Evolutionary conservation across 2,329 filamentous ascomycete genomes (phyloP).

Genomic region (Orbilia blumenaviensis): DNA sequence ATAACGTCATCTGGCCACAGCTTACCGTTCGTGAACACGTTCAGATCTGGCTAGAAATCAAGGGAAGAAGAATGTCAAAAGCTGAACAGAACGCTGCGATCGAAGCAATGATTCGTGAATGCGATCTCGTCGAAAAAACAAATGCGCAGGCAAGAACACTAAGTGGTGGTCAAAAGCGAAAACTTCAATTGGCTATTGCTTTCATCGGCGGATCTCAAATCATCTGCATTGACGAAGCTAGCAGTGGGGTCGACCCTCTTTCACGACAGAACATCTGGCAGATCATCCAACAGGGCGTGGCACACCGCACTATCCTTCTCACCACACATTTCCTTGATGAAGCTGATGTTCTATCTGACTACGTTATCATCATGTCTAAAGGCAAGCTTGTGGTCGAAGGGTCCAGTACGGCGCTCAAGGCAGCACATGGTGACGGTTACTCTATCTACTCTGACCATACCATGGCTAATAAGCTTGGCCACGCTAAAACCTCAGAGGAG

Average conservation of each 20-base stretch:
- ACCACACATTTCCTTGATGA: conserved; percentile 96
- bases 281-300: conserved; percentile 84
- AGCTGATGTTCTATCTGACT: conserved; percentile 86
- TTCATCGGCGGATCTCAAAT: conserved; percentile 86
- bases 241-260: conserved; percentile 85
- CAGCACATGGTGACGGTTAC: conserved; percentile 83
- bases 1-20: conserved; percentile 89
- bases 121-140: conserved; percentile 80
- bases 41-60: conserved; percentile 81
- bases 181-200: conserved; percentile 93
- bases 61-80: conserved; percentile 65
- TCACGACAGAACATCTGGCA: conserved; percentile 93
- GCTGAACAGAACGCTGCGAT: conserved; percentile 70
- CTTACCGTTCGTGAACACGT: conserved; percentile 88
- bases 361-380: conserved; percentile 86
- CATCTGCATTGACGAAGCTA: conserved; percentile 92
- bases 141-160: conserved; percentile 77
- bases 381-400: conserved; percentile 82
- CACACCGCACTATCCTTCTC: conserved; percentile 80
- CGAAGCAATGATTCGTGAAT: conserved; percentile 71
- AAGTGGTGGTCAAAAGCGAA: conserved; percentile 90
- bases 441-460: conserved; percentile 76
- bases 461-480: conserved; percentile 64
- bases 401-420: conserved; percentile 85
- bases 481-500: conserved; percentile 70